These are phyloP conservation scores for Triadica sebifera DNA, from an alignment of 345 rosid species.

Conservation along the genomic window DNA sequence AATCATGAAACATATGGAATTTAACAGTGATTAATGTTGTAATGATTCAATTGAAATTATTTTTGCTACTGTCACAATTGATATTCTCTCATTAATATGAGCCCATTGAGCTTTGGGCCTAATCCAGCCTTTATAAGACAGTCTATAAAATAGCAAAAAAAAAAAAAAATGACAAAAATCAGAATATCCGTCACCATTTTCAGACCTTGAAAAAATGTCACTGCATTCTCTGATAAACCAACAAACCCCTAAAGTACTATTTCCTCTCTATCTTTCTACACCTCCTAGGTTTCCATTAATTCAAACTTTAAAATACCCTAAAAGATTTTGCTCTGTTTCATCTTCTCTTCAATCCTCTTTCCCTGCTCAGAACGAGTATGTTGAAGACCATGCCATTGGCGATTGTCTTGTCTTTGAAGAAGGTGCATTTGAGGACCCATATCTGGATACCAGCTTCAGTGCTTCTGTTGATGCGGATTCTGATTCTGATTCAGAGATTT, in stretches of 20 bases:
- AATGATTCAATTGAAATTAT: no score
- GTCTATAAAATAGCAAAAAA: no score
- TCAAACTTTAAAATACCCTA: slow-evolving; percentile 25
- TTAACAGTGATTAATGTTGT: no score
- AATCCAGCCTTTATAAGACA: not conserved
- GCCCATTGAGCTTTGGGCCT: not conserved
- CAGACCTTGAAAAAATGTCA: slow-evolving; percentile 22
- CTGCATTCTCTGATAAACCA: slow-evolving; percentile 25
- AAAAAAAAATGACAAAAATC: not conserved
- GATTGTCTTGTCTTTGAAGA: slow-evolving; percentile 94
- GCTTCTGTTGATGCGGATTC: not conserved
- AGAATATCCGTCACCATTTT: not conserved
- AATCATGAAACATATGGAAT: no score
- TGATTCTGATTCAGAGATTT: not conserved
- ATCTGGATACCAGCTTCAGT: slow-evolving; percentile 32
- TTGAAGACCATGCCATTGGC: slow-evolving; percentile 50
- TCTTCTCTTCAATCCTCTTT: slow-evolving; percentile 40
- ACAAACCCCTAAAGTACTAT: slow-evolving; percentile 12
- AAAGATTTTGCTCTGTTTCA: slow-evolving; percentile 35
- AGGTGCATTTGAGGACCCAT: slow-evolving; percentile 79
- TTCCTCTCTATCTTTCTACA: slow-evolving; percentile 11
- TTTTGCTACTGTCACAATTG: no score
- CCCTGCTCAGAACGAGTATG: slow-evolving; percentile 22
- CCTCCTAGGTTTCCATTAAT: slow-evolving; percentile 14
- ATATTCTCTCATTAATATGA: no score